Percentiles rank a stretch among this genome's conserved stretches.
These are phyloP conservation scores for Ganoderma lucidum DNA, from an alignment of 1,284 basidiomycete genomes.

Conservation along the genomic window DNA sequence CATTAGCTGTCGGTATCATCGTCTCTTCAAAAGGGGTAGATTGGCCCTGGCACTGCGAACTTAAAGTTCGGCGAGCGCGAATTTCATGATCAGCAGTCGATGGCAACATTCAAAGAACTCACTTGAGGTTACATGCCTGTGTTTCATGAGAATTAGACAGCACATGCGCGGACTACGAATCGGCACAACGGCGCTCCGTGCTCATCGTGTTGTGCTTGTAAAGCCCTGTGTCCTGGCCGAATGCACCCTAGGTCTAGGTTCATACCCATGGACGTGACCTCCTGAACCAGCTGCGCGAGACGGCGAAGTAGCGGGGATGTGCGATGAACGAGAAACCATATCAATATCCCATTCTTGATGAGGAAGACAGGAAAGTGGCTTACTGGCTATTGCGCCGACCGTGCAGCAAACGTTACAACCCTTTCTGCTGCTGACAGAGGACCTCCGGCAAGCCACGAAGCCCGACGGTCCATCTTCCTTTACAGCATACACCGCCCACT, in stretches of 20 bases:
- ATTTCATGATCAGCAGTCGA: slow-evolving; percentile 4
- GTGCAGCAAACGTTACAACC: background rate
- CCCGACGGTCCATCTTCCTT: background rate
- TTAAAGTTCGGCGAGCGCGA: background rate
- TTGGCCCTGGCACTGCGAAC: background rate
- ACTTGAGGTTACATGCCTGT: background rate
- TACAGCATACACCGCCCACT: background rate
- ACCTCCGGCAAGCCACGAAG: background rate
- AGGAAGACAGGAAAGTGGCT: background rate
- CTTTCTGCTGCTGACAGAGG: background rate
- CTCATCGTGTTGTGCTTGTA: background rate
- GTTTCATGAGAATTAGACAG: background rate
- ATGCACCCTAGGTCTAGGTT: background rate
- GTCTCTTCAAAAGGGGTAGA: background rate
- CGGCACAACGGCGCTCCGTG: background rate
- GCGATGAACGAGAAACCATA: background rate
- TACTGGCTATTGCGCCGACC: background rate
- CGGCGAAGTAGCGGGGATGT: background rate
- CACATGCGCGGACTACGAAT: background rate
- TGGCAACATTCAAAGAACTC: background rate
- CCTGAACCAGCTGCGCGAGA: background rate
- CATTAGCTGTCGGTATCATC: background rate
- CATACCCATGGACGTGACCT: background rate
- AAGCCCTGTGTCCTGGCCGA: background rate
- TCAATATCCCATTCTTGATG: background rate